Evolutionary conservation across 495 filamentous ascomycete genomes (phyloP).

Genomic region (Penicillium nucicola): DNA sequence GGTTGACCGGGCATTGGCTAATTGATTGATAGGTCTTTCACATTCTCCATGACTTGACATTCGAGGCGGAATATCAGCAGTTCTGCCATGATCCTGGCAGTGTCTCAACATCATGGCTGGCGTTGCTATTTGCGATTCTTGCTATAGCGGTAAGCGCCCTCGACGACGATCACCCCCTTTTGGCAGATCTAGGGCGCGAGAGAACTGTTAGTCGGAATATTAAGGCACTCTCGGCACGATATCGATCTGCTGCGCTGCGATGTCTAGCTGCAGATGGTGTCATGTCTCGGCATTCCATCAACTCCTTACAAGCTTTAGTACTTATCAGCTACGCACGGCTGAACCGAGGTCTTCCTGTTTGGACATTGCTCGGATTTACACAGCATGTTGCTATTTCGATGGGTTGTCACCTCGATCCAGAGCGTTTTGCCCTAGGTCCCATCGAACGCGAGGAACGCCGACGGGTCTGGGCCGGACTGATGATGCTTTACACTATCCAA

Average conservation of each 20-base stretch:
- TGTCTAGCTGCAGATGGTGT: slow-evolving; percentile 44
- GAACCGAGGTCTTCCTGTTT: slow-evolving; percentile 39
- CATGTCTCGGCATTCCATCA: slow-evolving; percentile 42
- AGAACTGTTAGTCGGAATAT: slow-evolving; percentile 40
- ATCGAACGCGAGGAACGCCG: slow-evolving; percentile 47
- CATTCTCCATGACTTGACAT: slow-evolving; percentile 48
- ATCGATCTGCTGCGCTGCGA: slow-evolving; percentile 42
- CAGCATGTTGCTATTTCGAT: slow-evolving; percentile 47
- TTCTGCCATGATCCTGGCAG: slow-evolving; percentile 42
- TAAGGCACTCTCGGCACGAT: slow-evolving; percentile 37
- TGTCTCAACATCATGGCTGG: slow-evolving; percentile 40
- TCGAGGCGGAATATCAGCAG: slow-evolving; percentile 44
- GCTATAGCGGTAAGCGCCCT: slow-evolving; percentile 43
- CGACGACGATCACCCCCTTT: slow-evolving; percentile 41
- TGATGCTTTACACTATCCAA: slow-evolving; percentile 44
- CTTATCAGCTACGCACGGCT: slow-evolving; percentile 43
- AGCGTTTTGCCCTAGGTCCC: slow-evolving; percentile 34
- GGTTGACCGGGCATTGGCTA: not conserved
- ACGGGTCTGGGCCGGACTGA: slow-evolving; percentile 44
- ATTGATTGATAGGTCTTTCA: slow-evolving; percentile 29
- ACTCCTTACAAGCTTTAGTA: slow-evolving; percentile 45
- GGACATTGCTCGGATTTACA: slow-evolving; percentile 43
- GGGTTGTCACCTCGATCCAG: slow-evolving; percentile 48
- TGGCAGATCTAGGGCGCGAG: slow-evolving; percentile 41
- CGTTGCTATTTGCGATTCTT: slow-evolving; percentile 43